Conservation (phyloP, 1,284 basidiomycete species). For the Cerrena zonata region DNA sequence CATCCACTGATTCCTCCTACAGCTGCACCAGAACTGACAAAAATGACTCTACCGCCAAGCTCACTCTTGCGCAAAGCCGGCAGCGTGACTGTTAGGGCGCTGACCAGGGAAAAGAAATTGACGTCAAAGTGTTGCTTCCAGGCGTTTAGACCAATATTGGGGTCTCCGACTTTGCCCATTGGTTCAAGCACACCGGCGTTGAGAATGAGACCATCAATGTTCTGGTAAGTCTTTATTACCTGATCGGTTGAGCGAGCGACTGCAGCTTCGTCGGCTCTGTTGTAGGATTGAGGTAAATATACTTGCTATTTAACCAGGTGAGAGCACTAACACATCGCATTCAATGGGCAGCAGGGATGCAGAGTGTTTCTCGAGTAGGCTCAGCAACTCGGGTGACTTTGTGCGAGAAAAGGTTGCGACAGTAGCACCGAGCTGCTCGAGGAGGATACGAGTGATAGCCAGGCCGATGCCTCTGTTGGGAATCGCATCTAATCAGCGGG, state of each 20-base stretch:
- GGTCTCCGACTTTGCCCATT: slow-evolving; percentile 36
- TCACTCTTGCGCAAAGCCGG: slow-evolving; percentile 61
- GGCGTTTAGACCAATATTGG: slow-evolving; percentile 33
- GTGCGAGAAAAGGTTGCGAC: slow-evolving; percentile 77
- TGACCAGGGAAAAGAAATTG: slow-evolving; percentile 79
- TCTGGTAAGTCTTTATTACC: slow-evolving; percentile 47
- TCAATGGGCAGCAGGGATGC: slow-evolving; percentile 48
- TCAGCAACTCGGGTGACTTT: slow-evolving; percentile 53
- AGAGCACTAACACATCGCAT: slow-evolving; percentile 65
- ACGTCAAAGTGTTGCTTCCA: slow-evolving; percentile 71
- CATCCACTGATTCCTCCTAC: slow-evolving; percentile 61
- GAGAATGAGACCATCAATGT: slow-evolving; percentile 71
- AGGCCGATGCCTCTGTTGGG: slow-evolving; percentile 73
- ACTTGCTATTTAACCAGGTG: slow-evolving; percentile 10
- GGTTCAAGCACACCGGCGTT: slow-evolving; percentile 72
- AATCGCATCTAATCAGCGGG: slow-evolving; percentile 2
- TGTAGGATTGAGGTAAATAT: slow-evolving; percentile 16
- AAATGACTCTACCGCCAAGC: slow-evolving; percentile 64
- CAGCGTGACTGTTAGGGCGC: slow-evolving; percentile 57
- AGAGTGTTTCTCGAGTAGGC: slow-evolving; percentile 43
- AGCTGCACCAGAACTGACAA: slow-evolving; percentile 80
- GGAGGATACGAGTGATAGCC: slow-evolving; percentile 58
- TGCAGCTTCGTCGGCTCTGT: slow-evolving; percentile 53
- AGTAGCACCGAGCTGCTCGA: slow-evolving; percentile 52
- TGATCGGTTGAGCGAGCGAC: slow-evolving; percentile 46